Conservation (phyloP, 768 basidiomycete genomes). For the Termitomyces sp. region DNA sequence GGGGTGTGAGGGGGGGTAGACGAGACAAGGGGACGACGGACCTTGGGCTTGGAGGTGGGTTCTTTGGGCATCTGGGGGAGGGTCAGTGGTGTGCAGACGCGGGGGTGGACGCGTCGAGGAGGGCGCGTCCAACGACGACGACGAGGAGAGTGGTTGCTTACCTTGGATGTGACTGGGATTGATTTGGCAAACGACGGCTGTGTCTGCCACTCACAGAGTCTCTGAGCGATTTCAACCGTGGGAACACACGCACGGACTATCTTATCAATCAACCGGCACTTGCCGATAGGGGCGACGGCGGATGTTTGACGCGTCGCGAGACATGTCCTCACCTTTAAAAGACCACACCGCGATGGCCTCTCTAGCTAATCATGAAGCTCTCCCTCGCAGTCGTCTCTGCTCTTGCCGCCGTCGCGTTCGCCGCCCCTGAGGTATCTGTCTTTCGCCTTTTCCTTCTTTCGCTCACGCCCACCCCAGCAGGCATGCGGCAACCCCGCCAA, state of each 20-base stretch:
- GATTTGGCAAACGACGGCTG: neutral
- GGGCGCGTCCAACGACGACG: slow-evolving; percentile 4
- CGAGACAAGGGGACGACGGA: slow-evolving; percentile 29
- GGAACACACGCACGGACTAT: slow-evolving; percentile 16
- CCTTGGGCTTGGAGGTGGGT: slow-evolving; percentile 59
- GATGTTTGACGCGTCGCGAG: too few relatives aligned
- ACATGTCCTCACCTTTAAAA: too few relatives aligned
- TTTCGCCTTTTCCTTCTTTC: too few relatives aligned
- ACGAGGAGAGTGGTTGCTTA: neutral
- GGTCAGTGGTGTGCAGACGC: neutral
- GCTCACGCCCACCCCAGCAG: too few relatives aligned
- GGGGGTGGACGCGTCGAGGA: slow-evolving; percentile 10
- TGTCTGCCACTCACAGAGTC: neutral
- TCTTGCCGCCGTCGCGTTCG: neutral
- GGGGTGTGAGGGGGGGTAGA: slow-evolving; percentile 2
- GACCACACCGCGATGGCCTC: too few relatives aligned
- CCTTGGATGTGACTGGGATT: neutral
- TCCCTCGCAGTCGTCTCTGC: neutral
- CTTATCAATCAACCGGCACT: too few relatives aligned
- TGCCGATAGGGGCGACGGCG: too few relatives aligned
- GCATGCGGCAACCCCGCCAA: neutral
- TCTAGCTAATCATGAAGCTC: slow-evolving; percentile 5
- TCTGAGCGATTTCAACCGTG: slow-evolving; percentile 6
- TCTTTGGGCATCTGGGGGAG: slow-evolving; percentile 72
- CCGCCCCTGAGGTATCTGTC: too few relatives aligned